These are phyloP conservation scores for Triticum urartu DNA, from an alignment of 176 grass and related monocot species.

Conservation along the genomic window DNA sequence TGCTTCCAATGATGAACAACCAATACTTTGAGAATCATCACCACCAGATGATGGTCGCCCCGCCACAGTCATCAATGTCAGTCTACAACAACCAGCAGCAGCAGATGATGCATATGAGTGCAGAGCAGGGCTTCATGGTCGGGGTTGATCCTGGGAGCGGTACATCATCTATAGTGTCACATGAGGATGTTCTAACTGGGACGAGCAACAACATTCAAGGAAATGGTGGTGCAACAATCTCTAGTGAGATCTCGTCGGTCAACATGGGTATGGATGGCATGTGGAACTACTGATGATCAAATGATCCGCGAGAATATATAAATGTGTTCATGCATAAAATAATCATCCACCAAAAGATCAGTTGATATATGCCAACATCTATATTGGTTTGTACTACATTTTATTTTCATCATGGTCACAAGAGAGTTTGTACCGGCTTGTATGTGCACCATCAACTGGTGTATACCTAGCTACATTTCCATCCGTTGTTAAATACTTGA, in stretches of 20 bases:
- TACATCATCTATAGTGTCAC: slow-evolving; percentile 27
- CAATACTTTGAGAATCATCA: background rate
- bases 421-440: background rate
- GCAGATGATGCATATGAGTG: background rate
- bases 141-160: background rate
- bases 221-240: background rate
- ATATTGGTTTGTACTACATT: background rate
- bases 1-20: background rate
- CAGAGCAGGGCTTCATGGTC: background rate
- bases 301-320: background rate
- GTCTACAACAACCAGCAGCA: background rate
- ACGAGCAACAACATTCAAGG: slow-evolving; percentile 16
- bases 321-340: background rate
- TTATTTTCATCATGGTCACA: background rate
- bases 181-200: slow-evolving; percentile 18
- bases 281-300: slow-evolving; percentile 6
- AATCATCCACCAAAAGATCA: background rate
- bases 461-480: background rate
- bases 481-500: background rate
- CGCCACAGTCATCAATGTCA: background rate
- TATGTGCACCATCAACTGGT: background rate
- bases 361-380: background rate
- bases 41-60: background rate
- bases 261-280: slow-evolving; percentile 12
- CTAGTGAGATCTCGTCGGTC: slow-evolving; percentile 24